Base-by-base conservation (phyloP, 768 basidiomycete genomes). In the Ephemerocybe angulata region DNA sequence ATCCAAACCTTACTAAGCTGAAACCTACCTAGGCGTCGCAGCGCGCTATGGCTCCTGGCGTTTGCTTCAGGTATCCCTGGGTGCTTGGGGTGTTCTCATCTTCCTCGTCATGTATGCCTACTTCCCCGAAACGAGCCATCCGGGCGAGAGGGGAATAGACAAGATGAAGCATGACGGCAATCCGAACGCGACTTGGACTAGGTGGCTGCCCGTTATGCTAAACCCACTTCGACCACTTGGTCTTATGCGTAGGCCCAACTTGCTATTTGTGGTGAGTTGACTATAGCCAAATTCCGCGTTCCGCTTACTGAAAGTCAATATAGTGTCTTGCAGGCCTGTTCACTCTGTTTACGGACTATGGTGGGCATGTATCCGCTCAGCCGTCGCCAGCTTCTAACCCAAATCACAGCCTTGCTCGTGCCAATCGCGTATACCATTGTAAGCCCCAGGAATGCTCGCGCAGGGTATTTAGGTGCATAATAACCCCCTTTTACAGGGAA, bases 121-220 rank as follows among this genome's bases (percentile, higher is more conserved):
- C 50, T 75, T 87, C n/a, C 87, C 86, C 0, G 87, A 89, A 60
- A 88, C 87, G 2, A 80, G 78, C 48, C 83, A 85, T 60, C 86
- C 87, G 1, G 78, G 82, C 6, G 62, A 76, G 1, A 71, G 77
- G 35, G 81, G 84, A 0, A 70, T 85, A 1, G 84, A 85, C 51
- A 81, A 81, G 56, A 37, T 68, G 13, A 53, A 65, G 25, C n/a
- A n/a, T n/a, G 53, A 52, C 43, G 40, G 62, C 3, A 58, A 58
- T n/a, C n/a, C n/a, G n/a, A n/a, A n/a, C n/a, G n/a, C n/a, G n/a
- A n/a, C n/a, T n/a, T 17, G 19, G 24, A 25, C 11, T 21, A 25
- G 42, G 8, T 44, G 60, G 56, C 55, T 60, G 19, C 70, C 75
- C 47, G 70, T 82, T 0, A 78, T 78, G 62, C 56, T 89, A 21